These are phyloP conservation scores for Sporothrix globosa DNA, from an alignment of 2,329 filamentous ascomycete genomes.

Conservation along the genomic window DNA sequence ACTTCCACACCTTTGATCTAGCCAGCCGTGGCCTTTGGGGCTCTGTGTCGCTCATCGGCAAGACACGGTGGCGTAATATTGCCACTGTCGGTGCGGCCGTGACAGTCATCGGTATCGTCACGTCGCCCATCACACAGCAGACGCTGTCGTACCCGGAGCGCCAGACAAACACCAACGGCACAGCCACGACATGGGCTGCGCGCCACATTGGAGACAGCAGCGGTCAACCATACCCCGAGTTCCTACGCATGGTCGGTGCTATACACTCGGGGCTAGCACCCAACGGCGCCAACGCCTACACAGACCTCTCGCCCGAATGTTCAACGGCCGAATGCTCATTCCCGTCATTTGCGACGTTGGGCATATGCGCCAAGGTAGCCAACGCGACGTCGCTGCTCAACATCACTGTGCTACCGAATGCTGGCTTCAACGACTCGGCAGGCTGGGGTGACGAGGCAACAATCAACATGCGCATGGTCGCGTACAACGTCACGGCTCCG, in stretches of 20 bases:
- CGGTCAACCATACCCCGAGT: slow-evolving; percentile 20
- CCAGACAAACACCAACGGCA: slow-evolving; percentile 1
- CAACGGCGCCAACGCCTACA: not conserved
- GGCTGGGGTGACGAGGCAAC: slow-evolving; percentile 25
- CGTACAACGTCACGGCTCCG: slow-evolving; percentile 5
- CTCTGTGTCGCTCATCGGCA: slow-evolving; percentile 37
- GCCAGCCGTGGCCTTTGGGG: slow-evolving; percentile 39
- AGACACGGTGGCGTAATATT: slow-evolving; percentile 38
- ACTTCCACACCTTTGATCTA: slow-evolving; percentile 41
- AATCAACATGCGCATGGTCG: not conserved
- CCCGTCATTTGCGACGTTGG: slow-evolving; percentile 9
- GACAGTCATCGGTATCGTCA: slow-evolving; percentile 16
- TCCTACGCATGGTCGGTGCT: slow-evolving; percentile 22
- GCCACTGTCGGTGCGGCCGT: slow-evolving; percentile 39
- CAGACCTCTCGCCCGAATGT: slow-evolving; percentile 7
- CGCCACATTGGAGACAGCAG: slow-evolving; percentile 25
- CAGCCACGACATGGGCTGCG: slow-evolving; percentile 4
- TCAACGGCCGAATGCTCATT: slow-evolving; percentile 23
- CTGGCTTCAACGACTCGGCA: slow-evolving; percentile 12
- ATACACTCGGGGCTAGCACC: not conserved
- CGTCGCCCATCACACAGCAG: slow-evolving; percentile 8
- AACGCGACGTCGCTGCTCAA: slow-evolving; percentile 21
- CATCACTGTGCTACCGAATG: slow-evolving; percentile 22
- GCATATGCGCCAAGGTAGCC: slow-evolving; percentile 16
- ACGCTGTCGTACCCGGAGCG: slow-evolving; percentile 31